Base-by-base conservation (phyloP, 371 early-diverging fungal species). In the Rhizopus arrhizus region DNA sequence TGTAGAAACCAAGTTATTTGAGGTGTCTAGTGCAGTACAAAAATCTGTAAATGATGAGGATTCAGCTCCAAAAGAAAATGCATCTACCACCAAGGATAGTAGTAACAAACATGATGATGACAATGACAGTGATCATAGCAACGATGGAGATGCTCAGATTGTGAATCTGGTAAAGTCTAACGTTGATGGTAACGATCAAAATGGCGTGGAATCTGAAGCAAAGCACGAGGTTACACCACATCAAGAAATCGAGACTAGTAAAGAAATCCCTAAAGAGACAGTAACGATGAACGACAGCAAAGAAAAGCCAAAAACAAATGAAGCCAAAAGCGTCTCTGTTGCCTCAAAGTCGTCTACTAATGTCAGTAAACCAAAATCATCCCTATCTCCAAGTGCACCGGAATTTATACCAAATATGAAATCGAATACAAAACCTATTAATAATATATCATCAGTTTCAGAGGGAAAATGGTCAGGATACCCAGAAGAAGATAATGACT, bases 361-460 rank as follows among this genome's bases (percentile, higher is more conserved):
- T 16, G 70, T 52, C 22, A 59, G 50, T 4, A 40, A 40, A 51
- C 52, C 65, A 36, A 72, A 68, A 55, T 74, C 70, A 3, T 59
- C 63, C 42, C 16, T 73, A 29, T 73, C 74, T 7, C 74, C 74
- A 6, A 61, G 64, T 15, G 74, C 74, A 32, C 74, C 77, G 29
- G 77, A 74, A 47, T 80, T 80, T 59, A 64, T 80, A 6, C 80
- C 79, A 12, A 59, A 56, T 3, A 16, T 7, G 8, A n/a, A n/a
- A 16, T n/a, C 16, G 13, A 45, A 13, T 7, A 6, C 40, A 8
- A 38, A 38, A 13, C 11, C 40, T 38, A 8, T 11, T 8, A 38
- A 13, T 13, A 38, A 38, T 13, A 38, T 13, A 38, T 38, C 40
- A 38, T 38, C 13, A 13, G 43, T 65, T 5, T 29, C 51, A 11